Evolutionary conservation across 1,284 basidiomycete genomes (phyloP).

Genomic region (Rugosomyces carneus): DNA sequence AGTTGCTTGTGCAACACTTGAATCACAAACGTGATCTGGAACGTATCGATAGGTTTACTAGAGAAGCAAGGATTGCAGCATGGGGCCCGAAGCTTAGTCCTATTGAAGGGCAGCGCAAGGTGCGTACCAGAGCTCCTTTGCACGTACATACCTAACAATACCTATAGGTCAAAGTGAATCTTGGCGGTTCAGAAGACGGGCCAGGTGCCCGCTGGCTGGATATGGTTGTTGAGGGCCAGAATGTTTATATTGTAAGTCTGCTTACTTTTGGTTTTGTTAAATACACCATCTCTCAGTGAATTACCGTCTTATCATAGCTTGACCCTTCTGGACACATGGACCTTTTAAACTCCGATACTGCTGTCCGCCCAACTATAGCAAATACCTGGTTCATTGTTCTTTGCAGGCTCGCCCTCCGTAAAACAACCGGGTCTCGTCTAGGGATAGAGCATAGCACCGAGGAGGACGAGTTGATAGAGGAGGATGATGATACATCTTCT

Average conservation of each 20-base stretch:
- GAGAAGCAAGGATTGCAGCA: conserved; percentile 60
- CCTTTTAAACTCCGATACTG: conserved; percentile 30
- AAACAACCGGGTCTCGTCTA: conserved; percentile 20
- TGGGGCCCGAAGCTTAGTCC: conserved; percentile 71
- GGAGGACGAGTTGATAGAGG: conserved; percentile 23
- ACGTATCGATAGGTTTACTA: conserved; percentile 62
- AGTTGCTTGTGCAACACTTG: conserved; percentile 72
- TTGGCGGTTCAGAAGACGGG: conserved; percentile 53
- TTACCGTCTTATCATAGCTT: conserved; percentile 26
- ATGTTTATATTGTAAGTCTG: conserved; percentile 65
- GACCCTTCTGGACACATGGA: conserved; percentile 49
- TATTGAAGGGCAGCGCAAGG: conserved; percentile 60
- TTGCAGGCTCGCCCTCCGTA: conserved; percentile 28
- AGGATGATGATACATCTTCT: conserved; percentile 27
- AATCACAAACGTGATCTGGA: conserved; percentile 71
- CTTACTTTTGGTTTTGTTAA: conserved; percentile 4
- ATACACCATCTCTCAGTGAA: not conserved
- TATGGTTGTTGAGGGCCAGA: conserved; percentile 68
- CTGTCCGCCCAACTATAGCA: conserved; percentile 22
- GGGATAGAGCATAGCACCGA: conserved; percentile 16
- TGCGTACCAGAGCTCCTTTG: conserved; percentile 21
- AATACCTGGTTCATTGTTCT: conserved; percentile 39
- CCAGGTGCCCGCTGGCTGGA: conserved; percentile 55
- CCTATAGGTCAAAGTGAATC: conserved; percentile 59
- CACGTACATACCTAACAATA: conserved; percentile 2